Base-by-base conservation (phyloP, 306 rosid genomes). In the Trifolium dubium region DNA sequence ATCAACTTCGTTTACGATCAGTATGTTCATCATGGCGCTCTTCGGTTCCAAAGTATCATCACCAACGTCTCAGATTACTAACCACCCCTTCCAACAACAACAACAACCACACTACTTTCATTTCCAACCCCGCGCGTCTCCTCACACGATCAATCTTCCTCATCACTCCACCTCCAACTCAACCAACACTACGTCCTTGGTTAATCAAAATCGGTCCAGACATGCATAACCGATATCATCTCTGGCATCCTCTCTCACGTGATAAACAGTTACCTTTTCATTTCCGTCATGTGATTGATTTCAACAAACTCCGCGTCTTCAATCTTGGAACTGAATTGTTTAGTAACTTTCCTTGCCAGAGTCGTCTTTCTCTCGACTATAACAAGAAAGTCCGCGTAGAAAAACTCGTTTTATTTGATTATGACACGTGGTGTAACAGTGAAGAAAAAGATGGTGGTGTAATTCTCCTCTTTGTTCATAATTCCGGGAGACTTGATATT, bases 401-500 rank as follows among this genome's bases (percentile, higher is more conserved):
- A 37, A 93, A 93, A 13, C 86, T 89, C 4, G 97, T 83, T 8
- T 11, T 23, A 0, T 51, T 37, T 37, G 40, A 37, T 7, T 8
- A 18, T 51, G 11, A 17, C 11, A 46, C 51, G 5, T 46, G 5
- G 15, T 6, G 5, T 46, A 37, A 6, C 9, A 9, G 40, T 6
- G 6, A 37, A 37, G 40, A 9, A 6, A 37, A 37, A 2, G 40
- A 6, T 37, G 6, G 9, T 37, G 13, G 7, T 28, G 86, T 83
- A 5, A 82, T 58, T 30, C 67, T 91, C 40, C 87, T 93, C 5
- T 88, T 94, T 2, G 86, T 93, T 72, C 97, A 93, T 44, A 79
- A 91, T 8, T 93, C 98, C 37, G 97, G 97, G 12, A 88, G 76
- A 44, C 78, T 93, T 47, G 92, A 88, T 2, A 64, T 91, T 63